Percentiles rank a stretch among this genome's conserved stretches.
Conservation (phyloP, 345 rosid genomes). For the Populus deltoides region DNA sequence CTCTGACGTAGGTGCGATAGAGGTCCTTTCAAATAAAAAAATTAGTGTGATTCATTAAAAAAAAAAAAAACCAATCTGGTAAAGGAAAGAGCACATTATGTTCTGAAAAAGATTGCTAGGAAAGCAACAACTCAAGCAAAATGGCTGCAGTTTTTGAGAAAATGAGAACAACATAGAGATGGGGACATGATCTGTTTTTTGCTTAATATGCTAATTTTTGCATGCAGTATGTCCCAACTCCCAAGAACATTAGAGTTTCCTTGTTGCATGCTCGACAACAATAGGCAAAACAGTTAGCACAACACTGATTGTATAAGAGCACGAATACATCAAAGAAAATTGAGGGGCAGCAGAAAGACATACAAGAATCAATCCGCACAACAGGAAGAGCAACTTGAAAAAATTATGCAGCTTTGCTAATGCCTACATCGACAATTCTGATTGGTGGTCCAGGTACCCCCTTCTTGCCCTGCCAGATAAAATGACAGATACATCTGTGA, state of each 20-base stretch:
- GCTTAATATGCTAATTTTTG: background rate
- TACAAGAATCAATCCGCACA: conserved; percentile 16
- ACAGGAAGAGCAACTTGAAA: conserved; percentile 28
- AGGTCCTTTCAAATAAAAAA: no score
- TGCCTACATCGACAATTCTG: conserved; percentile 16
- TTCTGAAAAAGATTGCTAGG: background rate
- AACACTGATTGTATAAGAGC: background rate
- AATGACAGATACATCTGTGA: conserved; percentile 24
- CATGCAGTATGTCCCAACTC: background rate
- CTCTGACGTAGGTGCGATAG: no score
- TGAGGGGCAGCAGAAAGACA: background rate
- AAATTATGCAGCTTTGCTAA: conserved; percentile 15
- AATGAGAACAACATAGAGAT: background rate
- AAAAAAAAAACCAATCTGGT: background rate
- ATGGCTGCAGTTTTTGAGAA: background rate
- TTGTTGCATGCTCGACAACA: no score
- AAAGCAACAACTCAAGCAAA: background rate
- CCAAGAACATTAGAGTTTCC: background rate
- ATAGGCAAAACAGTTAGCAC: no score
- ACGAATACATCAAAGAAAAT: background rate
- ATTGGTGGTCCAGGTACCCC: conserved; percentile 6
- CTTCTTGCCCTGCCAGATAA: conserved; percentile 11
- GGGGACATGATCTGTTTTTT: background rate
- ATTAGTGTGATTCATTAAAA: no score
- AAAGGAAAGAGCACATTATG: background rate